These are phyloP conservation scores for Rhododendron simsii DNA, from an alignment of 148 eudicot genomes.

Conservation along the genomic window DNA sequence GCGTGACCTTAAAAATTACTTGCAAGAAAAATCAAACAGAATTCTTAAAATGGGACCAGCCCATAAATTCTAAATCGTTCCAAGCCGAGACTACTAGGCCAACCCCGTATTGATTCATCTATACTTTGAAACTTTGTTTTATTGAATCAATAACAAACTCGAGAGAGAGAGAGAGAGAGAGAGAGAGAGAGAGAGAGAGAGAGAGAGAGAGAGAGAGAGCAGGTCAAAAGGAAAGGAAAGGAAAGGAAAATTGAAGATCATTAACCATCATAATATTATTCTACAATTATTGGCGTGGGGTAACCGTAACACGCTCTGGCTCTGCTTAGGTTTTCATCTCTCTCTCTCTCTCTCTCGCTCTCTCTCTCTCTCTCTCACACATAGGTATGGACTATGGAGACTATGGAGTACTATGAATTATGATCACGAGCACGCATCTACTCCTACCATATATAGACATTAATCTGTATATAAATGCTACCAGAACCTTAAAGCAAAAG, in stretches of 20 bases:
- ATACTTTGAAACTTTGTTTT: not conserved
- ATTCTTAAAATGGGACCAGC: too few relatives aligned
- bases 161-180: not conserved
- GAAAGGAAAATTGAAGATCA: not conserved
- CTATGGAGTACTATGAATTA: not conserved
- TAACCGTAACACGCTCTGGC: too few relatives aligned
- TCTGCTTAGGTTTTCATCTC: too few relatives aligned
- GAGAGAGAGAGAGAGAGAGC: not conserved
- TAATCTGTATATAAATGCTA: slow-evolving; percentile 6
- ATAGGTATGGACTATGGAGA: not conserved
- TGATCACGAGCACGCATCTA: slow-evolving; percentile 17
- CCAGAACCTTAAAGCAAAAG: slow-evolving; percentile 8
- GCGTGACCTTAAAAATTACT: too few relatives aligned
- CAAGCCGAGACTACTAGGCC: too few relatives aligned
- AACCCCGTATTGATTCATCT: not conserved
- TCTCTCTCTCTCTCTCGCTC: too few relatives aligned
- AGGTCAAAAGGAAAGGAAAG: slow-evolving; percentile 6
- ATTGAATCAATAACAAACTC: not conserved
- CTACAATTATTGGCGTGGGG: slow-evolving; percentile 33
- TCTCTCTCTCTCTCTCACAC: too few relatives aligned
- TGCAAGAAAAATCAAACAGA: not conserved
- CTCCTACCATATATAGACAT: not conserved
- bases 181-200: not conserved
- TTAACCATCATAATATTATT: slow-evolving; percentile 15
- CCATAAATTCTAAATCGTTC: too few relatives aligned